Percentiles rank a stretch among this genome's conserved stretches.
Evolutionary conservation across 1,139 yeast genomes (phyloP).

Genomic region (Scheffersomyces illinoinensis): DNA sequence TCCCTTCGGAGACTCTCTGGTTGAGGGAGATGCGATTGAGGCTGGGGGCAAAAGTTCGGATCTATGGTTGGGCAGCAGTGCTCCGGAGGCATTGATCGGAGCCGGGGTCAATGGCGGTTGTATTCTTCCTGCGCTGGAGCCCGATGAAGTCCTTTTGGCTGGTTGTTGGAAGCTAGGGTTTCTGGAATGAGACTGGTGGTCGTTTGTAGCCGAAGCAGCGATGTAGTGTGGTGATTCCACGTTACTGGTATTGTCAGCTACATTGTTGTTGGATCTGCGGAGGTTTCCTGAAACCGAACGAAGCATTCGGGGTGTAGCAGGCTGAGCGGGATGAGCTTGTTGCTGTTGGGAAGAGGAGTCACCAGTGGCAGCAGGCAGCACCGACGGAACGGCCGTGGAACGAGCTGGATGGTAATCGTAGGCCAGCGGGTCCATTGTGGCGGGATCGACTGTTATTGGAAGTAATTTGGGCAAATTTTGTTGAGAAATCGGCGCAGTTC

Average conservation of each 20-base stretch:
- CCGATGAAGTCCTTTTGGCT: slow-evolving; percentile 14
- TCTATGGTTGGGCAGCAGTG: slow-evolving; percentile 4
- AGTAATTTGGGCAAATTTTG: neutral
- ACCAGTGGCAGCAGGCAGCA: neutral
- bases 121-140: slow-evolving; percentile 9
- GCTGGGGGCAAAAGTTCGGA: slow-evolving; percentile 28
- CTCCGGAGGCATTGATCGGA: neutral
- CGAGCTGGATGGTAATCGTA: neutral
- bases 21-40: slow-evolving; percentile 19
- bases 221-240: slow-evolving; percentile 20
- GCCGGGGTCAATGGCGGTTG: slow-evolving; percentile 10
- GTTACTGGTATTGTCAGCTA: slow-evolving; percentile 1
- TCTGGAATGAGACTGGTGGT: slow-evolving; percentile 18
- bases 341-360: neutral
- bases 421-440: neutral
- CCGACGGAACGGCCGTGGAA: neutral
- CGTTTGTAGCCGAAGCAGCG: slow-evolving; percentile 8
- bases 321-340: slow-evolving; percentile 29
- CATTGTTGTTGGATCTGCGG: slow-evolving; percentile 21
- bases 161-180: slow-evolving; percentile 20
- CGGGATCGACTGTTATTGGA: neutral
- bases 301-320: slow-evolving; percentile 82
- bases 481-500: neutral
- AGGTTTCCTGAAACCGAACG: slow-evolving; percentile 51
- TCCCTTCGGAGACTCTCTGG: slow-evolving; percentile 2